Evolutionary conservation across 75 land plant genomes (phyloP), one percentile per base, ranked within the genome.

Genomic region (Sequoiadendron giganteum): DNA sequence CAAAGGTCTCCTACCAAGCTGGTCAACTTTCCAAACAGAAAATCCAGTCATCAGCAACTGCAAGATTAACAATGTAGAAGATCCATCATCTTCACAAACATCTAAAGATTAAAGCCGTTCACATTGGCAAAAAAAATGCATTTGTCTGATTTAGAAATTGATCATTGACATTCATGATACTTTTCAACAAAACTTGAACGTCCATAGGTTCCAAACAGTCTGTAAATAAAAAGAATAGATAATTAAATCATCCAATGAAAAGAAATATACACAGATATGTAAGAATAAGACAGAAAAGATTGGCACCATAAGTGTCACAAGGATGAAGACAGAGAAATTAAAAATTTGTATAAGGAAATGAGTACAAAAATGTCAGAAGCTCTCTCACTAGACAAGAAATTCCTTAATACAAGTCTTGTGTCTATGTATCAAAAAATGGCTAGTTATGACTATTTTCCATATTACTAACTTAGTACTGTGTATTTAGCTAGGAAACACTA

Each of bases 41-140:
- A 98, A 85, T 73, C 96, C 92, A 18, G 99, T 98, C 99, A 98
- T 98, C 75, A 97, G 52, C 11, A 98, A 91, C 98, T 97, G 95
- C 87, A 90, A 70, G 36, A 84, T 38, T 40, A 77, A 3, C 43
- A 86, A 38, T 9, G 32, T 30, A 86, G 28, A 75, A 25, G 84
- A 42, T 83, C 30, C 11, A 30, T 43, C 43, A 86, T 36, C 81
- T 36, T 58, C 86, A 18, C 34, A 19, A 45, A 42, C 47, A 47
- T 47, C 30, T 3, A 82, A 82, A n/a, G 52, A 82, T n/a, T 80
- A 80, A 80, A 80, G 21, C 43, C n/a, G 2, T 42, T 52, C 32
- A 45, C 2, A 47, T n/a, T 82, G 48, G 32, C 28, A 45, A 80
- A 14, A 47, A 47, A 18, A 45, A 82, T n/a, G 52, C 25, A 42